These are phyloP conservation scores for Sonneratia alba DNA, from an alignment of 345 rosid genomes.

Conservation along the genomic window DNA sequence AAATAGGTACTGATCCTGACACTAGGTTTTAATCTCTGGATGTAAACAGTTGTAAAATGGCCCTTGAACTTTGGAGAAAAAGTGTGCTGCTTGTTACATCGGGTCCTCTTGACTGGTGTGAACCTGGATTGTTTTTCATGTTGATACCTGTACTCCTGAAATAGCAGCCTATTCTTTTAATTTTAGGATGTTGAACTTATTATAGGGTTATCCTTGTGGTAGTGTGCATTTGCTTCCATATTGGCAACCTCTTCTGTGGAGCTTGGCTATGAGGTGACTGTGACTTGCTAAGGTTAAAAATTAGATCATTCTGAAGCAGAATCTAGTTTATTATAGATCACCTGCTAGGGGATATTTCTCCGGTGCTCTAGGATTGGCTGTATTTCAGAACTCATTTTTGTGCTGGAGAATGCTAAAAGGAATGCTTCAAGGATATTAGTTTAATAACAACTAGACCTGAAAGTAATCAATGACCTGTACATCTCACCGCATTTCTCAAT, in stretches of 20 bases:
- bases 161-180: too few species aligned
- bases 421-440: not conserved
- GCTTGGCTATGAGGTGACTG: not conserved
- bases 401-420: not conserved
- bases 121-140: not conserved
- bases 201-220: not conserved
- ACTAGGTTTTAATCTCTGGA: not conserved
- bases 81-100: not conserved
- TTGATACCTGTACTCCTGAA: not conserved
- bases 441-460: not conserved
- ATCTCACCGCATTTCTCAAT: not conserved
- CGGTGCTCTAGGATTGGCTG: too few species aligned
- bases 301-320: not conserved
- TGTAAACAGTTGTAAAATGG: not conserved
- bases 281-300: not conserved
- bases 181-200: too few species aligned
- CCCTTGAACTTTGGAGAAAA: not conserved
- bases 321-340: too few species aligned
- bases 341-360: too few species aligned
- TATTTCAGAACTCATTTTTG: not conserved
- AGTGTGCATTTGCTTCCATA: not conserved
- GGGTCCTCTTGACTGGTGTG: too few species aligned
- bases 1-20: constrained; percentile 50
- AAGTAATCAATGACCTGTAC: not conserved
- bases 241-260: not conserved